Base-by-base conservation (phyloP, 2,329 filamentous ascomycete genomes). In the Colletotrichum sp. region DNA sequence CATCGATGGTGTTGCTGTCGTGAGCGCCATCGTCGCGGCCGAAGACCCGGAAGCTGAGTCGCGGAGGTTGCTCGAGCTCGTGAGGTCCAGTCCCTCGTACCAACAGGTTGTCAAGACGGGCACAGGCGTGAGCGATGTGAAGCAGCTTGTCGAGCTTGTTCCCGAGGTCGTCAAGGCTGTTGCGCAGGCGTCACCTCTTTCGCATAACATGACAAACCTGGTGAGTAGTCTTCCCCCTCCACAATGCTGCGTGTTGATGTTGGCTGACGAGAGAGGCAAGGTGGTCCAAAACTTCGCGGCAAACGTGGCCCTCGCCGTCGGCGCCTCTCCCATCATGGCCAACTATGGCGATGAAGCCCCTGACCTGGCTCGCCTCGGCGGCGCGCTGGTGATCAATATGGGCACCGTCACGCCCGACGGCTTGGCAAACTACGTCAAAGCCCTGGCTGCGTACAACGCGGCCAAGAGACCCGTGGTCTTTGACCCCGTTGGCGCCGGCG, bases 201-300 rank as follows among this genome's bases (percentile, higher is more conserved):
- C 94, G 66, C 96, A 98, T 85, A 98, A 98, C 85, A 98, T 98
- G 95, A 98, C 97, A 69, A 98, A 98, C 83, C 89, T 96, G 68
- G 96, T 88, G 77, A 66, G 82, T 73, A 6, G 6, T 18, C 1
- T 10, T 16, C 3, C 8, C 16, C 36, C 30, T 8, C 6, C 55
- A 18, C 6, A 36, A 12, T 13, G 24, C n/a, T 12, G 38, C 7
- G 3, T 13, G n/a, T 34, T 10, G 61, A 64, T 26, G 3, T 28
- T 21, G n/a, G 28, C 32, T 16, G 32, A 56, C 21, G 18, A 65
- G 18, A n/a, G 8, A 56, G 6, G 13, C 30, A 36, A 88, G 87
- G 87, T 98, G 0, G 96, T 98, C 26, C 96, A 98, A 81, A 98
- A 98, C 85, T 94, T 98, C 80, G 95, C 96, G 18, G 96, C 97